Base-by-base conservation (phyloP, 495 filamentous ascomycete species). In the Gamarada debralockiae region DNA sequence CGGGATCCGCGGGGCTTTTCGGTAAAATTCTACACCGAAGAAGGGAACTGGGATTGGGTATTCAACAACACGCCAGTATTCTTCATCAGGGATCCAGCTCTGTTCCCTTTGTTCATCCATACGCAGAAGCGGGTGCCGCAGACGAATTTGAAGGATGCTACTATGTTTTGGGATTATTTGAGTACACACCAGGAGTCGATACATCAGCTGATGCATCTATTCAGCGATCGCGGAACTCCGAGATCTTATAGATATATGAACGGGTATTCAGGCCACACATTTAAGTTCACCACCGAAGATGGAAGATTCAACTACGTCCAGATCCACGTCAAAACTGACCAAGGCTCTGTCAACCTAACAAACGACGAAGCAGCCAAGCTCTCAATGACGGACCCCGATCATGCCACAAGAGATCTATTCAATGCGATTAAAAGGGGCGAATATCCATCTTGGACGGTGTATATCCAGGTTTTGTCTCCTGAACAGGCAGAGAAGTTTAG, bases 1-100 rank as follows among this genome's bases (percentile, higher is more conserved):
- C 75, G 86, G 45, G 86, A 90, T 68, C 82, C 87, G 2, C 83
- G 86, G 52, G 86, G 86, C 0, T 90, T 89, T 63, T 83, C 86
- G 0, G 77, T 78, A 7, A 78, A 83, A 66, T 83, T 87, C 70
- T 88, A 85, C 60, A 90, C 88, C 2, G 72, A 85, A 13, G 82
- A 92, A 60, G 68, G 85, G 8, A 89, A 90, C 65, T 86, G 79
- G 74, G 87, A 90, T 57, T 80, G 77, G 70, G 83, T 86, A 29
- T 79, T 74, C 59, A 83, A 83, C 69, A 80, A 84, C 65, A 80
- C 77, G 9, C 86, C 86, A 0, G 77, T 90, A 29, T 90, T 90
- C 74, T 90, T 90, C 72, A 63, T 87, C 15, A 81, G 85, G 8
- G 86, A 90, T 53, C 83, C 86, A 0, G 67, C 75, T 60, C 86